A percentile compares a stretch with the other conserved stretches of the same genome.
phyloP scores from a whole-genome alignment of 1,284 basidiomycete genomes.

The Ceratobasidium sp. region DNA sequence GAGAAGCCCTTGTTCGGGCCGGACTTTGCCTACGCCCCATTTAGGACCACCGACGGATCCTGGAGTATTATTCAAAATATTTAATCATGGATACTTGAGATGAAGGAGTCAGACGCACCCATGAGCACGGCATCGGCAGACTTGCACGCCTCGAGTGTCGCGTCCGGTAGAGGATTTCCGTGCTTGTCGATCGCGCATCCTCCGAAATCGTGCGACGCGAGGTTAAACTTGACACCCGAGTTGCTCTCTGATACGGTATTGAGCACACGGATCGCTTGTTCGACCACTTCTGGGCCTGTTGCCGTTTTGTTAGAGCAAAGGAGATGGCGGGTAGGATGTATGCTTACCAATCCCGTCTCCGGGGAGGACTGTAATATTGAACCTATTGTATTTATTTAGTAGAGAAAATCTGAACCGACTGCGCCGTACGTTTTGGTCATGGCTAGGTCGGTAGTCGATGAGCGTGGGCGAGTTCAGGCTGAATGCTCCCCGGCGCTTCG shows the following conservation, averaged over 20 bases:
- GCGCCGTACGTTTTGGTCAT: slow-evolving; percentile 29
- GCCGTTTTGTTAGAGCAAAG: slow-evolving; percentile 16
- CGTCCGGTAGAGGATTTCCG: slow-evolving; percentile 85
- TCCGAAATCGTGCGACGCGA: slow-evolving; percentile 80
- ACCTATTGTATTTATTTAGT: slow-evolving; percentile 60
- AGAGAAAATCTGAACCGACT: background rate
- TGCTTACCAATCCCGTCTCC: slow-evolving; percentile 95
- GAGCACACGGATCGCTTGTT: slow-evolving; percentile 89
- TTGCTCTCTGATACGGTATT: slow-evolving; percentile 75
- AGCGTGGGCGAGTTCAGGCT: background rate
- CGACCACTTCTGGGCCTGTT: slow-evolving; percentile 91
- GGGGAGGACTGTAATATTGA: slow-evolving; percentile 87
- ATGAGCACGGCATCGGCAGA: slow-evolving; percentile 92
- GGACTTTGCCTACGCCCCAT: slow-evolving; percentile 94
- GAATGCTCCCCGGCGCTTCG: slow-evolving; percentile 28
- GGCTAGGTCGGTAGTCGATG: background rate
- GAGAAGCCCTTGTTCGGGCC: slow-evolving; percentile 96
- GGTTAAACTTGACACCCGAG: slow-evolving; percentile 72
- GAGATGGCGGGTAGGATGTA: slow-evolving; percentile 19
- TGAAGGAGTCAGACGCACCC: slow-evolving; percentile 63
- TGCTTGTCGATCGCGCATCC: slow-evolving; percentile 91
- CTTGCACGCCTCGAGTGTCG: slow-evolving; percentile 88
- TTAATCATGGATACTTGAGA: background rate
- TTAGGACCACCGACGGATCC: slow-evolving; percentile 98
- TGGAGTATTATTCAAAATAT: slow-evolving; percentile 53